These are phyloP conservation scores for Metarhizium brunneum DNA, from an alignment of 2,329 filamentous ascomycete genomes.

Conservation along the genomic window DNA sequence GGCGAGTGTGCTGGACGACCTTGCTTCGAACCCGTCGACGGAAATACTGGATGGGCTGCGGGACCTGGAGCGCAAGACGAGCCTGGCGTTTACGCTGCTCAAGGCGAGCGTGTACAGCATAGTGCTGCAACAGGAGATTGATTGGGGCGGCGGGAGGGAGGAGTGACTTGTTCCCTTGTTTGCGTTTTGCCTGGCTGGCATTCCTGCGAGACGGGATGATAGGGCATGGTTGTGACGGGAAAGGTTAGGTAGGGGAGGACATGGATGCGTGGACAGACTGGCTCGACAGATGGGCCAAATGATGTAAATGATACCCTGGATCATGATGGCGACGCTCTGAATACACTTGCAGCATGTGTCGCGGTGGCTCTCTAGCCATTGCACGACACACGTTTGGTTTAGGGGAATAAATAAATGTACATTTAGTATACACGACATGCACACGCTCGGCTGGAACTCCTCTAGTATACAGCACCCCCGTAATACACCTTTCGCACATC, in stretches of 20 bases:
- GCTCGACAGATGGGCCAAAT: not conserved
- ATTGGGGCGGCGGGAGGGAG: constrained; percentile 46
- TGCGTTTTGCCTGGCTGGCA: not conserved
- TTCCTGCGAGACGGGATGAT: no score
- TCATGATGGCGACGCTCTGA: no score
- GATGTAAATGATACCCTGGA: no score
- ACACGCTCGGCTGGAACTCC: not conserved
- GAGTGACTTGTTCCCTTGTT: not conserved
- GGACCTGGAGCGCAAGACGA: constrained; percentile 87
- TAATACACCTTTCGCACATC: constrained; percentile 98
- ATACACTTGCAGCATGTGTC: no score
- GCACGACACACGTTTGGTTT: no score
- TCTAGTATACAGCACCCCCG: constrained; percentile 60
- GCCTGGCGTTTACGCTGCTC: constrained; percentile 85
- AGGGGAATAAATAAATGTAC: no score
- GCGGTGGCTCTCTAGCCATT: no score
- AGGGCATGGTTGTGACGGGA: not conserved
- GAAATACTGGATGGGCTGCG: constrained; percentile 81
- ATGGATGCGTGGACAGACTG: not conserved
- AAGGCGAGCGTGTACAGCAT: constrained; percentile 99
- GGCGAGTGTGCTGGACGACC: constrained; percentile 49
- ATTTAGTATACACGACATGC: not conserved
- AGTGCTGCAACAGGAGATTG: constrained; percentile 93
- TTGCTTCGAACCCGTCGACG: constrained; percentile 62
- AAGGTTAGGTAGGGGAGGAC: not conserved